phyloP scores from a whole-genome alignment of 805 yeast species.

The Tetrapisispora fleetii region DNA sequence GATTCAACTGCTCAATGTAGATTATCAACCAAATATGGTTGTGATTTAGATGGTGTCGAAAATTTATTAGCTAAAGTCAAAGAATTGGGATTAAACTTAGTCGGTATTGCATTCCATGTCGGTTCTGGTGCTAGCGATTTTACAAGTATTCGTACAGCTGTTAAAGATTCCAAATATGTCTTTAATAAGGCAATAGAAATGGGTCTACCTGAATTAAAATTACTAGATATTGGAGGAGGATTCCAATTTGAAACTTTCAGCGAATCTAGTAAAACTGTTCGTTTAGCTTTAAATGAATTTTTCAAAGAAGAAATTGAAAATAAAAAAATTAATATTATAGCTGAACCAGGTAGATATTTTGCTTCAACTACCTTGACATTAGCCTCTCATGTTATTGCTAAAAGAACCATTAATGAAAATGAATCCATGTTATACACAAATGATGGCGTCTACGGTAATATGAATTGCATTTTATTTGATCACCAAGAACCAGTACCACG shows the following conservation, averaged over 20 bases:
- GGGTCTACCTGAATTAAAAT: constrained; percentile 33
- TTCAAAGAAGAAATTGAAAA: constrained; percentile 40
- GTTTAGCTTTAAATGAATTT: constrained; percentile 41
- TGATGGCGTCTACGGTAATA: constrained; percentile 92
- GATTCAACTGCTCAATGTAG: constrained; percentile 82
- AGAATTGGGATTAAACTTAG: constrained; percentile 50
- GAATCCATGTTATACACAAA: constrained; percentile 74
- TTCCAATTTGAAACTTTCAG: constrained; percentile 57
- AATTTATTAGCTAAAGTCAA: constrained; percentile 52
- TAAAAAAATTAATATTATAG: constrained; percentile 39
- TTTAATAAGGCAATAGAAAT: constrained; percentile 46
- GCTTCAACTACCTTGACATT: constrained; percentile 79
- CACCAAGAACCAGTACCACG: constrained; percentile 72
- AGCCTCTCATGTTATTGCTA: constrained; percentile 79
- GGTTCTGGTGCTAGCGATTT: constrained; percentile 88
- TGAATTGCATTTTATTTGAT: constrained; percentile 88
- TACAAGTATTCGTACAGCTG: constrained; percentile 56
- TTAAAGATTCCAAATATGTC: constrained; percentile 55
- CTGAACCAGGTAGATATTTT: constrained; percentile 91
- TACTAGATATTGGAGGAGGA: constrained; percentile 92
- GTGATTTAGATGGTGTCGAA: constrained; percentile 45
- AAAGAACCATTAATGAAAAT: constrained; percentile 38
- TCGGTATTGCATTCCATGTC: constrained; percentile 89
- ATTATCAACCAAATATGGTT: constrained; percentile 83
- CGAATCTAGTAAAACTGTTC: constrained; percentile 48